Percentiles rank a stretch among this genome's conserved stretches.
These are phyloP conservation scores for Soucietia sequanensis DNA, from an alignment of 805 yeast species.

Conservation along the genomic window DNA sequence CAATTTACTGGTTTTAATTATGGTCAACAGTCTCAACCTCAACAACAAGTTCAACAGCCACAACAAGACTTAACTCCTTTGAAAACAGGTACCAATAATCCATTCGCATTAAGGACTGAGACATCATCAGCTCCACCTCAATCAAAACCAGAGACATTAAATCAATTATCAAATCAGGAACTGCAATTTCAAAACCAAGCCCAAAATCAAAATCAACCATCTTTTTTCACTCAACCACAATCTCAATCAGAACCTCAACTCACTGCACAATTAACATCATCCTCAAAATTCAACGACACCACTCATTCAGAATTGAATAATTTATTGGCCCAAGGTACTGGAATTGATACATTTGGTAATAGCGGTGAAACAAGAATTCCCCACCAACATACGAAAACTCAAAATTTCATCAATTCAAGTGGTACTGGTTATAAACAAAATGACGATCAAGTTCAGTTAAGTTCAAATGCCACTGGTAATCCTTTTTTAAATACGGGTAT, in stretches of 20 bases:
- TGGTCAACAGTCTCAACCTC: conserved; percentile 20
- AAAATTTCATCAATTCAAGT: conserved; percentile 78
- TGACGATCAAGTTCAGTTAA: conserved; percentile 29
- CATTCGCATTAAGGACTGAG: conserved; percentile 54
- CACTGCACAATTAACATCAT: conserved; percentile 28
- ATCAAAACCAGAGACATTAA: conserved; percentile 23
- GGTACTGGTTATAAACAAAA: conserved; percentile 75
- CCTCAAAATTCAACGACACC: conserved; percentile 39
- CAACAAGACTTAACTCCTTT: conserved; percentile 49
- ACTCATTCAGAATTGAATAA: conserved; percentile 68
- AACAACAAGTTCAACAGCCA: conserved; percentile 25
- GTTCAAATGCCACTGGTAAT: conserved; percentile 46
- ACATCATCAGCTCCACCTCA: conserved; percentile 14
- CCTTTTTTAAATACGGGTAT: conserved; percentile 68
- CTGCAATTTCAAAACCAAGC: conserved; percentile 18
- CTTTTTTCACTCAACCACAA: conserved; percentile 24
- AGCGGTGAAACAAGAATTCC: conserved; percentile 83
- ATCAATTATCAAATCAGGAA: conserved; percentile 23
- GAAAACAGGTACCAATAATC: conserved; percentile 74
- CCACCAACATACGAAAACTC: conserved; percentile 85
- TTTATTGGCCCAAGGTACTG: conserved; percentile 82
- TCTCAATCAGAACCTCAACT: conserved; percentile 28
- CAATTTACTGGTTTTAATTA: conserved; percentile 31
- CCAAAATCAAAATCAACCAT: conserved; percentile 32
- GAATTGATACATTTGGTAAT: conserved; percentile 91